These are phyloP conservation scores for Penicillium goetzii DNA, from an alignment of 495 filamentous ascomycete species.

Conservation along the genomic window DNA sequence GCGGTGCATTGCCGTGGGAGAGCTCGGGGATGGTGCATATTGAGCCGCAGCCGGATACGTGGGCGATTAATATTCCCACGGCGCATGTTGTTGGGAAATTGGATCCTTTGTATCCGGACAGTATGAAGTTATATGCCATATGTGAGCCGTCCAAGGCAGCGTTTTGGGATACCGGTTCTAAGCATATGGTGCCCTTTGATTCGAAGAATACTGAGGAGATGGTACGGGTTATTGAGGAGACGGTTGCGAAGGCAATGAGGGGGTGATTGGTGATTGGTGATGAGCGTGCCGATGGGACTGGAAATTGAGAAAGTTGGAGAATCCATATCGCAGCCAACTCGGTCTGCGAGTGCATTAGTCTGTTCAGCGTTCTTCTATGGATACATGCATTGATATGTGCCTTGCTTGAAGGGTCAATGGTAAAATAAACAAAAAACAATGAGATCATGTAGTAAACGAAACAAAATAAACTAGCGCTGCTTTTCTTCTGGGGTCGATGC, in stretches of 20 bases:
- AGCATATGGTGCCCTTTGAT: constrained; percentile 49
- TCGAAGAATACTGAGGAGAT: constrained; percentile 40
- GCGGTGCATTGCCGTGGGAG: constrained; percentile 38
- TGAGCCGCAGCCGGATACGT: constrained; percentile 21
- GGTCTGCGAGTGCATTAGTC: constrained; percentile 13
- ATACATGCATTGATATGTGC: constrained; percentile 13
- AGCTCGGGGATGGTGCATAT: constrained; percentile 27
- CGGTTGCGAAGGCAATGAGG: constrained; percentile 31
- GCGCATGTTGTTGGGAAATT: constrained; percentile 44
- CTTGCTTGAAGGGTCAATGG: background rate
- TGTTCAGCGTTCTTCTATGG: constrained; percentile 5
- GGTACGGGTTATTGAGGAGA: constrained; percentile 35
- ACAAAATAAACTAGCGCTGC: constrained; percentile 12
- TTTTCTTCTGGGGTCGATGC: background rate
- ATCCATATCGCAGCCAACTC: constrained; percentile 2
- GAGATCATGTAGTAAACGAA: background rate
- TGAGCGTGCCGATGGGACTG: background rate
- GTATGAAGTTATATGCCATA: constrained; percentile 38
- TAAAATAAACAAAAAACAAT: background rate
- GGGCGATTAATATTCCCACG: constrained; percentile 41
- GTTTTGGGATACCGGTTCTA: constrained; percentile 45
- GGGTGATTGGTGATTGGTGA: constrained; percentile 3
- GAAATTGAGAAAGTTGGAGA: background rate
- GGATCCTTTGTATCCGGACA: constrained; percentile 35
- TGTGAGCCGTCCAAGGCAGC: constrained; percentile 42